A percentile compares a stretch with the other conserved stretches of the same genome.
Conservation (phyloP, 2,329 filamentous ascomycete species). For the Colletotrichum sp. region DNA sequence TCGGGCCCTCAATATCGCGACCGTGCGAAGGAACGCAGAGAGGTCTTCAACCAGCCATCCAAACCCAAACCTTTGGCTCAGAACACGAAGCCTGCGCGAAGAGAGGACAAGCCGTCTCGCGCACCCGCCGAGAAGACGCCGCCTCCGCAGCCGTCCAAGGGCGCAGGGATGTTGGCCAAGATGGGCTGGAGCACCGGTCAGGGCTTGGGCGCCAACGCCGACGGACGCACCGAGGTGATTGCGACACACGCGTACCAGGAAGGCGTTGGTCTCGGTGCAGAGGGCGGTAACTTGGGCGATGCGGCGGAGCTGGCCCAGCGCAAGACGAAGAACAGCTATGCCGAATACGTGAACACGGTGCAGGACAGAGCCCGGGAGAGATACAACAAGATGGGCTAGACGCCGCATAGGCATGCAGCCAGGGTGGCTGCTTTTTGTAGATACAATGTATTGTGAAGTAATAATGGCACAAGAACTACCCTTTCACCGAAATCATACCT, state of each 20-base stretch:
- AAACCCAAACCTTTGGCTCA: constrained; percentile 45
- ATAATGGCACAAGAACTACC: background rate
- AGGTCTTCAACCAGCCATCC: constrained; percentile 65
- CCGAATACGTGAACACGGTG: constrained; percentile 67
- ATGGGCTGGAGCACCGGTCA: constrained; percentile 74
- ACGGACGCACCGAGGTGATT: constrained; percentile 68
- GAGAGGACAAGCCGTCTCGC: constrained; percentile 33
- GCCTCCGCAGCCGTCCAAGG: constrained; percentile 58
- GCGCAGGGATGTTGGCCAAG: constrained; percentile 71
- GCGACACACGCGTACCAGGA: constrained; percentile 68
- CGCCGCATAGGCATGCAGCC: background rate
- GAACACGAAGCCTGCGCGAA: constrained; percentile 30
- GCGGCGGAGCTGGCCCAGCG: constrained; percentile 67
- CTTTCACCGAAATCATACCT: background rate
- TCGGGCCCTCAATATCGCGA: constrained; percentile 60
- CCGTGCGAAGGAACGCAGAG: constrained; percentile 69
- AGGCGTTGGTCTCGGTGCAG: constrained; percentile 72
- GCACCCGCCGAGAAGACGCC: constrained; percentile 28
- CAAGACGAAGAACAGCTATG: constrained; percentile 64
- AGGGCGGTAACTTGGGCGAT: constrained; percentile 73
- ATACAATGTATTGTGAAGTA: background rate
- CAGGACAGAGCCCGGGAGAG: constrained; percentile 71
- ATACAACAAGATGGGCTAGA: constrained; percentile 57
- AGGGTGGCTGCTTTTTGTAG: background rate
- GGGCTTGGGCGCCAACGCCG: constrained; percentile 67